Conservation (phyloP, 768 basidiomycete genomes). For the Candolleomyces efflorescens region DNA sequence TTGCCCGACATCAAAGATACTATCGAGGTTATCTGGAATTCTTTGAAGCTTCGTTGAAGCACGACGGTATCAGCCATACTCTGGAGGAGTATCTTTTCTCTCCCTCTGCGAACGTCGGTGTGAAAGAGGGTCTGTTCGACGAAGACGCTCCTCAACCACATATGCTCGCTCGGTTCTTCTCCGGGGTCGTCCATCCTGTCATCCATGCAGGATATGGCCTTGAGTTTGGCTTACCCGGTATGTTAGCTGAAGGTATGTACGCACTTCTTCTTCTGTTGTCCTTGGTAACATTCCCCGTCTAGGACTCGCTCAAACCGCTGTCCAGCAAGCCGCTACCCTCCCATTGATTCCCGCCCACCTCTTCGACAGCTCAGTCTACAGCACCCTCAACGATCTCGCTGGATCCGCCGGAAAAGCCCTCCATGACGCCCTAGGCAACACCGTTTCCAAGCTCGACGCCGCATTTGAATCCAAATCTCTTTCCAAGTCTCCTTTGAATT, state of each 20-base stretch:
- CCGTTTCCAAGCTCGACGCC: background rate
- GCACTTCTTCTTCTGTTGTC: background rate
- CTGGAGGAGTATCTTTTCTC: constrained; percentile 67
- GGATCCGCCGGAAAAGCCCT: constrained; percentile 1
- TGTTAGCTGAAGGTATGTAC: constrained; percentile 55
- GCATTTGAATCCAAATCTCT: background rate
- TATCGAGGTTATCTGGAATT: constrained; percentile 57
- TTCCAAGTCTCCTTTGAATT: background rate
- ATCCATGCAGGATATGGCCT: constrained; percentile 62
- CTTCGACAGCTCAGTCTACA: constrained; percentile 13
- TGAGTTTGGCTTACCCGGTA: constrained; percentile 56
- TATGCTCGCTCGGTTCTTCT: constrained; percentile 55
- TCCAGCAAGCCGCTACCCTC: constrained; percentile 30
- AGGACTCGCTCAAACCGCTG: constrained; percentile 57
- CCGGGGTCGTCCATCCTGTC: constrained; percentile 58
- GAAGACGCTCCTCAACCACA: constrained; percentile 33
- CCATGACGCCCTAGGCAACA: background rate
- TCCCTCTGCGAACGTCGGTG: constrained; percentile 39
- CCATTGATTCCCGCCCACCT: constrained; percentile 22
- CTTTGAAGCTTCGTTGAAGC: constrained; percentile 40
- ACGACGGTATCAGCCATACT: constrained; percentile 37
- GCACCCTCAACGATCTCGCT: background rate
- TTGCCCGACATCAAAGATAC: constrained; percentile 34
- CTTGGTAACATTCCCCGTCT: background rate
- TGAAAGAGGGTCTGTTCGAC: constrained; percentile 16